Evolutionary conservation across 306 rosid species (phyloP), one percentile per base, ranked within the genome.

Genomic region (Prunus dulcis): DNA sequence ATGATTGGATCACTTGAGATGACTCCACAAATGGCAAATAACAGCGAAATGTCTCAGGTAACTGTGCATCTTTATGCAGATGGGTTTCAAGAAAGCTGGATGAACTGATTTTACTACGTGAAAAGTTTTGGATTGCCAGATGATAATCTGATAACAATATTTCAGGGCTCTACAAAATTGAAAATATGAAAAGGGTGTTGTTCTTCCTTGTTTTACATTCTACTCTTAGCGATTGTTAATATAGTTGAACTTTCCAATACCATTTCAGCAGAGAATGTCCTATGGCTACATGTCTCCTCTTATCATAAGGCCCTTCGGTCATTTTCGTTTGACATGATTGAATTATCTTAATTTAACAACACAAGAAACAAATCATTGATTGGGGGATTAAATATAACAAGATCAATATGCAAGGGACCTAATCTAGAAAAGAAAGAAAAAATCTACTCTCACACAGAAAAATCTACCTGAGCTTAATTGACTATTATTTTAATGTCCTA

Each of bases 1-100:
- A 93, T 93, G 97, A 86, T 89, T 69, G 90, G 88, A 82, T 86
- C 93, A 22, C 69, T 93, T 53, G 92, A 91, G 56, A 78, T 64
- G 80, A 80, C 84, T 55, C 86, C 87, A 60, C 91, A 82, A 57
- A 74, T 86, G 67, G 78, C 88, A 73, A 86, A 72, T 83, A 79
- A 68, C 74, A 79, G 32, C 12, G 94, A 90, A 79, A 68, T 88
- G 85, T 87, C 87, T 63, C 91, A 89, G 94, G 97, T 90, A 84
- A 82, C 55, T 58, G 38, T 41, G 64, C 76, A n/a, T 55, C 45
- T 53, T 50, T 71, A 12, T 19, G 19, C 28, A 17, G 63, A 52
- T 70, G 68, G 46, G 20, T 71, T 71, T 71, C 12, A 71, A 51
- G 47, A 69, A 62, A 71, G 20, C 64, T 32, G 19, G 64, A 53